Evolutionary conservation across 768 basidiomycete species (phyloP).

Genomic region (Calocybe cyanea): DNA sequence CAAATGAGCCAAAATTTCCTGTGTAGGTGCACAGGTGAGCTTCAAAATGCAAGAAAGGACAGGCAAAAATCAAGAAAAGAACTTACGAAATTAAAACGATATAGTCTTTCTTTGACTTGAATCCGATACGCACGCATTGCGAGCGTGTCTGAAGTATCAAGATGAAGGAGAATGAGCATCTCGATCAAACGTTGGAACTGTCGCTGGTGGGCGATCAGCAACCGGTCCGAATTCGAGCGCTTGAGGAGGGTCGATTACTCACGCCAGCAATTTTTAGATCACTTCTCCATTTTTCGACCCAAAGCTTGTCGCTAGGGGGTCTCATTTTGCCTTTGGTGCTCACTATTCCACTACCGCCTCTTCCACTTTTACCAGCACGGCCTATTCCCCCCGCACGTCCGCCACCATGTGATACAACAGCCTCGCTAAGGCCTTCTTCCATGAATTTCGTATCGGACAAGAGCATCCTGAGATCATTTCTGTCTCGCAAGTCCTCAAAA

Average conservation of each 20-base stretch:
- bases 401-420: slow-evolving; percentile 43
- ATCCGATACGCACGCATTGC: slow-evolving; percentile 69
- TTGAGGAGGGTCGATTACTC: slow-evolving; percentile 18
- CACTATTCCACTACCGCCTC: slow-evolving; percentile 18
- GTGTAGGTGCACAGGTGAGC: slow-evolving; percentile 4
- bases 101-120: slow-evolving; percentile 93
- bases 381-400: slow-evolving; percentile 46
- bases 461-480: slow-evolving; percentile 83
- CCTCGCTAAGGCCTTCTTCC: slow-evolving; percentile 60
- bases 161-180: slow-evolving; percentile 76
- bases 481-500: slow-evolving; percentile 94
- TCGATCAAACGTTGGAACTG: slow-evolving; percentile 92
- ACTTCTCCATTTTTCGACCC: slow-evolving; percentile 77
- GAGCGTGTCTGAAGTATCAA: slow-evolving; percentile 58
- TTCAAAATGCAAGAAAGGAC: background rate
- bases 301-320: slow-evolving; percentile 71
- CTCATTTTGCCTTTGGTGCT: slow-evolving; percentile 57
- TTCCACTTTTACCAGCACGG: slow-evolving; percentile 37
- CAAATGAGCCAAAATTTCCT: slow-evolving; percentile 88
- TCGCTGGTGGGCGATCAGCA: slow-evolving; percentile 56
- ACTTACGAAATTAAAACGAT: slow-evolving; percentile 91
- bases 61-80: slow-evolving; percentile 1
- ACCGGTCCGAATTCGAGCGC: slow-evolving; percentile 1
- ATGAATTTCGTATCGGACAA: slow-evolving; percentile 62
- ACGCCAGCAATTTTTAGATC: slow-evolving; percentile 91